Evolutionary conservation across 208 protist genomes (phyloP), one percentile per base, ranked within the genome.

Genomic region (Trypanosoma congolense): DNA sequence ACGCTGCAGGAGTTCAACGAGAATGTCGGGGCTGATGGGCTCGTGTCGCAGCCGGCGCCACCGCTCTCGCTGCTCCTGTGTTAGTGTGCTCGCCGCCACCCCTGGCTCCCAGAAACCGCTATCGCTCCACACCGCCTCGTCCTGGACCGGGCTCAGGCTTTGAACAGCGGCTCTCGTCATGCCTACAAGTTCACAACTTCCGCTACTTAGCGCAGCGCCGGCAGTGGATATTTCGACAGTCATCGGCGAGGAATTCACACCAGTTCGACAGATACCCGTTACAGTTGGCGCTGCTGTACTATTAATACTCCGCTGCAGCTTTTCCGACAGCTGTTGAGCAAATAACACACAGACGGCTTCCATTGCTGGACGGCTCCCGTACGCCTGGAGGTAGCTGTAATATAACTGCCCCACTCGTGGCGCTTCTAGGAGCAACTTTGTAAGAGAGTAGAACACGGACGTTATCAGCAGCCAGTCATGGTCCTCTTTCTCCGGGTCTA

Each of bases 1-100:
- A 47, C 74, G 70, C 55, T 83, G 62, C 3, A 92, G 50, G 12
- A 92, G 59, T 16, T 64, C 42, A 38, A 73, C 62, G 44, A 92
- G 69, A 40, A 79, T 63, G 36, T 92, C 85, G 2, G 68, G 68
- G 30, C 67, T 62, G 5, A 90, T 67, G 6, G 65, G 61, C 29
- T 86, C 69, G 30, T 75, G 70, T 26, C 78, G 77, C 36, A 90
- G 62, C 14, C 35, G 50, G 10, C 68, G 64, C 71, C 82, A 72
- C 31, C 58, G 71, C 25, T 45, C 35, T 18, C 70, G 73, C 50
- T 75, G 68, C 63, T 75, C 75, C 10, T 47, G 2, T 3, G 73
- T 73, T 28, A 77, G 56, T n/a, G 30, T 40, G 9, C 36, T 6
- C 4, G 30, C 31, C 22, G 31, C 47, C 43, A 28, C 55, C 4